Evolutionary conservation across 768 basidiomycete genomes (phyloP).

Genomic region (Boletus patriciae): DNA sequence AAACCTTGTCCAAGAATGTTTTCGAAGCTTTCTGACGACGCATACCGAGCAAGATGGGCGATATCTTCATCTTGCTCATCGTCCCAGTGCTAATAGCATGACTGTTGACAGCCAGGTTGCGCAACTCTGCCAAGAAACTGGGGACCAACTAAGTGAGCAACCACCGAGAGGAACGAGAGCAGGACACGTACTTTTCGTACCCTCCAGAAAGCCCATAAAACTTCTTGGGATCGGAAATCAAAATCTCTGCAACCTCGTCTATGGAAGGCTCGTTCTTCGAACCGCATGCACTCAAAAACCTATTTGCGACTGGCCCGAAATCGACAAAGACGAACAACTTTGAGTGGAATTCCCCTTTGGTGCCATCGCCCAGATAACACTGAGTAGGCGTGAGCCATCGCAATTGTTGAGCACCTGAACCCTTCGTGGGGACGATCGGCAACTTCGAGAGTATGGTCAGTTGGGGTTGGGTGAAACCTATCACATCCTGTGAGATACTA

Average conservation of each 20-base stretch:
- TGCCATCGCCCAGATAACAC: slow-evolving; percentile 64
- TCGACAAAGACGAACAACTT: slow-evolving; percentile 87
- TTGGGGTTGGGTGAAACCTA: slow-evolving; percentile 61
- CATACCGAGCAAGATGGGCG: slow-evolving; percentile 72
- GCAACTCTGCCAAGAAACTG: slow-evolving; percentile 82
- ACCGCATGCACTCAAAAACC: slow-evolving; percentile 84
- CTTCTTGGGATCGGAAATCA: slow-evolving; percentile 64
- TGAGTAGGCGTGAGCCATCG: slow-evolving; percentile 59
- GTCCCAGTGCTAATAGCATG: slow-evolving; percentile 48
- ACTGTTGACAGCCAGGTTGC: slow-evolving; percentile 81
- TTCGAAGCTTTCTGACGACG: slow-evolving; percentile 50
- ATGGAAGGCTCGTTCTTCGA: slow-evolving; percentile 85
- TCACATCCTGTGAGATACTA: slow-evolving; percentile 1
- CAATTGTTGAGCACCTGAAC: slow-evolving; percentile 30
- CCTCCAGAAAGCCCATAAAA: slow-evolving; percentile 76
- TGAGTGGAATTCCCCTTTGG: slow-evolving; percentile 63
- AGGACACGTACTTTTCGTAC: slow-evolving; percentile 54
- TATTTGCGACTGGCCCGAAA: slow-evolving; percentile 79
- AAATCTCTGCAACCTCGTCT: slow-evolving; percentile 71
- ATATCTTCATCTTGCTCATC: slow-evolving; percentile 61
- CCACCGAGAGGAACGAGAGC: background rate
- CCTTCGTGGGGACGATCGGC: slow-evolving; percentile 66
- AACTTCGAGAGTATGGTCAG: slow-evolving; percentile 55
- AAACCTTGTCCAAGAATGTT: slow-evolving; percentile 21
- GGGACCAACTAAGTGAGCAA: background rate